These are phyloP conservation scores for Actinomortierella wolfii DNA, from an alignment of 371 early-diverging fungal species.

Conservation along the genomic window DNA sequence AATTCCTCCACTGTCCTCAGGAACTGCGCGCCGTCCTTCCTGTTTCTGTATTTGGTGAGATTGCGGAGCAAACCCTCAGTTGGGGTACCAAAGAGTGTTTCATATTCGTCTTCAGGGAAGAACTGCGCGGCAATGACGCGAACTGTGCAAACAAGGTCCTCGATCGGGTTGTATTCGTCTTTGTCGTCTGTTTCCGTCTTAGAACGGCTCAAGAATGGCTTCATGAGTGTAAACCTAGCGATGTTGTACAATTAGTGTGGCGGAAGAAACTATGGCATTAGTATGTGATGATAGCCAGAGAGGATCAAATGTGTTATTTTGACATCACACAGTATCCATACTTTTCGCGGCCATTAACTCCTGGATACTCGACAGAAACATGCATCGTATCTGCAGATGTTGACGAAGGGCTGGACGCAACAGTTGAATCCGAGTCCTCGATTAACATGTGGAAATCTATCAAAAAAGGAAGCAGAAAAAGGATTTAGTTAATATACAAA, in stretches of 20 bases:
- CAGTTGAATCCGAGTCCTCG: constrained; percentile 45
- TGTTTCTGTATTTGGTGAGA: constrained; percentile 79
- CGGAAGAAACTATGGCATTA: constrained; percentile 45
- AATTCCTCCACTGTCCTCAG: constrained; percentile 72
- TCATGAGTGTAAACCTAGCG: constrained; percentile 29
- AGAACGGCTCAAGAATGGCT: constrained; percentile 43
- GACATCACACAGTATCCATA: constrained; percentile 8
- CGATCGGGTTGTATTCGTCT: constrained; percentile 83
- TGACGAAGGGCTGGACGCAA: constrained; percentile 47
- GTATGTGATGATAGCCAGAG: constrained; percentile 1
- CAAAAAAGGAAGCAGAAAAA: constrained; percentile 12
- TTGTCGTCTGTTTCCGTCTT: constrained; percentile 57
- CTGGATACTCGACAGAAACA: constrained; percentile 50
- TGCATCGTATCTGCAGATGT: constrained; percentile 43
- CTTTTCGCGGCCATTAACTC: constrained; percentile 47
- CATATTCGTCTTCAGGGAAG: constrained; percentile 53
- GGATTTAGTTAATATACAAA: constrained; percentile 4
- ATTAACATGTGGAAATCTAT: constrained; percentile 42
- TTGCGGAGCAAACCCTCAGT: constrained; percentile 75
- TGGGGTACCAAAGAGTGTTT: constrained; percentile 65
- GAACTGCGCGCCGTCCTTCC: constrained; percentile 72
- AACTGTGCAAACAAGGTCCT: constrained; percentile 75
- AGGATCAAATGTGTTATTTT: too few species aligned
- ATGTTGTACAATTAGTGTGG: constrained; percentile 19
- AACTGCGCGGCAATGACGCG: constrained; percentile 68